phyloP scores from a whole-genome alignment of 371 early-diverging fungal genomes.

The Circinella minor region DNA sequence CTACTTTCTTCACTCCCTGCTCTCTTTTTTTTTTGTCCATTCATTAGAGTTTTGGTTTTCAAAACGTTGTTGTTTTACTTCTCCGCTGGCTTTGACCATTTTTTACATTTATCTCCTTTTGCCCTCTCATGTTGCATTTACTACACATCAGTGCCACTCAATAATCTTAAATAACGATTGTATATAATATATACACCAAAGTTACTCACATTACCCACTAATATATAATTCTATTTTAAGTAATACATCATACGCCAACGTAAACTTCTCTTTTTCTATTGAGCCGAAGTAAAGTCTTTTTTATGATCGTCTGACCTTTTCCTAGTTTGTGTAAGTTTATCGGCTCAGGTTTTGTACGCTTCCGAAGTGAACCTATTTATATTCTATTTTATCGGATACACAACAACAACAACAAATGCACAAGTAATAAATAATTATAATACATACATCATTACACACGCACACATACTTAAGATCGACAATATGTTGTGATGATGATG shows the following conservation, averaged over 20 bases:
- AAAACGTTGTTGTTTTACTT: neutral
- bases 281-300: neutral
- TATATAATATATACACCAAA: too few relatives aligned
- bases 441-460: neutral
- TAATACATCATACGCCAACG: neutral
- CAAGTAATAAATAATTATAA: neutral
- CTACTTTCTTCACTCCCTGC: too few relatives aligned
- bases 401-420: too few relatives aligned
- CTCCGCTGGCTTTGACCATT: neutral
- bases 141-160: too few relatives aligned
- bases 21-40: too few relatives aligned
- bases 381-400: too few relatives aligned
- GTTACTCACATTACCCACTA: neutral
- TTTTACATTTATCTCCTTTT: neutral
- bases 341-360: constrained; percentile 6
- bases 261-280: neutral
- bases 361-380: neutral
- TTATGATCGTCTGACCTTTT: neutral
- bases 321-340: neutral
- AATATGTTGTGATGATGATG: neutral
- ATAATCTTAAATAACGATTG: too few relatives aligned
- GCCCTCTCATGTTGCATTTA: neutral
- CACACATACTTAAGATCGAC: too few relatives aligned
- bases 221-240: neutral
- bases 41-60: too few relatives aligned